phyloP scores from a whole-genome alignment of 768 basidiomycete species.

The Macrolepiota albuminosa region DNA sequence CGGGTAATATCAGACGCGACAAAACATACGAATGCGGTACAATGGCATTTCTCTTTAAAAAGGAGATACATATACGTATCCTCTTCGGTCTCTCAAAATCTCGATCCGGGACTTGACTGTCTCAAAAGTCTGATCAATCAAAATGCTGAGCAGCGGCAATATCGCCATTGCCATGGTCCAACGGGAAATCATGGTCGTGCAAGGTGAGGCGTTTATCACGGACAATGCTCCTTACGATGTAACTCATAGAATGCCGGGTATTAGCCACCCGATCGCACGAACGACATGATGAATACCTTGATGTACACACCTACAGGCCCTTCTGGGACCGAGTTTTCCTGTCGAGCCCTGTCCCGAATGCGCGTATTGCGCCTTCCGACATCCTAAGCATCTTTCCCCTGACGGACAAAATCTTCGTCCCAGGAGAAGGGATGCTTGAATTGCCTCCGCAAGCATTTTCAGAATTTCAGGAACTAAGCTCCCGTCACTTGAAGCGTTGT shows the following conservation, averaged over 20 bases:
- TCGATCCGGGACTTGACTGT: not conserved
- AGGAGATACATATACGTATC: not conserved
- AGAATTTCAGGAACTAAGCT: constrained; percentile 51
- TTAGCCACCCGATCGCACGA: constrained; percentile 54
- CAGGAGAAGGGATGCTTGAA: constrained; percentile 54
- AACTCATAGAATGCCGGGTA: not conserved
- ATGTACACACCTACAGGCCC: constrained; percentile 60
- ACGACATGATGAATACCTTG: constrained; percentile 52
- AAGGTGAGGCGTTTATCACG: constrained; percentile 39
- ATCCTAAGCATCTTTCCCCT: constrained; percentile 55
- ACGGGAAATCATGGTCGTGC: constrained; percentile 62
- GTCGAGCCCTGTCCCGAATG: constrained; percentile 50
- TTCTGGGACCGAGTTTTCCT: constrained; percentile 68
- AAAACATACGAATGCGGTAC: not conserved
- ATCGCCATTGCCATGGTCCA: constrained; percentile 68
- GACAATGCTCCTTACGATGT: constrained; percentile 6
- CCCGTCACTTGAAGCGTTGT: constrained; percentile 47
- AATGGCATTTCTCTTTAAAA: not conserved
- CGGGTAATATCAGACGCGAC: not conserved
- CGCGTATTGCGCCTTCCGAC: constrained; percentile 57
- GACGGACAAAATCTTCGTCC: constrained; percentile 25
- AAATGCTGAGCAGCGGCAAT: constrained; percentile 48
- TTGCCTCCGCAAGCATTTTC: constrained; percentile 54
- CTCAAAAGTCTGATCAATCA: not conserved
- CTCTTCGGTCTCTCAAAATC: not conserved